Evolutionary conservation across 495 filamentous ascomycete species (phyloP), one percentile per base, ranked within the genome.

Genomic region (Extremus antarcticus): DNA sequence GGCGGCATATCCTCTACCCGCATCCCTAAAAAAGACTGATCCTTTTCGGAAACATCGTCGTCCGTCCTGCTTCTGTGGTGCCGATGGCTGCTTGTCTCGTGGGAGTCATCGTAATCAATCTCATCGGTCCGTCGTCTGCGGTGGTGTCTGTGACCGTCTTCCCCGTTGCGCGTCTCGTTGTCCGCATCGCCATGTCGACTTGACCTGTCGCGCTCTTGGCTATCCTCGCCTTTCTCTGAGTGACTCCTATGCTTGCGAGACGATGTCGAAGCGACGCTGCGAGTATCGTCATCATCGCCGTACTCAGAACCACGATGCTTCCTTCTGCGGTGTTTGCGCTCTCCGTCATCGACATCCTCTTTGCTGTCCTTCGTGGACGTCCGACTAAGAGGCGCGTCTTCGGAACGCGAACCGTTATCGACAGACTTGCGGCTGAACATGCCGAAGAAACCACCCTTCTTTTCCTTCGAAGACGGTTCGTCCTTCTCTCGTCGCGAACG

Each of bases 1-100:
- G 62, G 68, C 67, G 61, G 63, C 58, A 63, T 53, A 59, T 65
- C 66, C 69, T 68, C 70, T 67, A 65, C 70, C 70, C 70, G 65
- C 56, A 63, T 59, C 51, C 60, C 70, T 72, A 71, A 71, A 71
- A 72, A 72, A 72, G 70, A 70, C 62, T 63, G 57, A 46, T 70
- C 58, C 25, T 63, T 55, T 4, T 62, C 60, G 43, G 48, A 43
- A 23, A 40, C 47, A 38, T 47, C 59, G 17, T 58, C 58, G 25
- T 56, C 61, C 29, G 51, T 55, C 43, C 41, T 48, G 15, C 32
- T 48, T 23, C 53, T 25, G 23, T 29, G 47, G 23, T 32, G 21
- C 2, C 22, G 47, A 11, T 32, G 23, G 25, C 47, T 32, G 10
- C 16, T 38, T 8, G 22, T 50, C 17, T 50, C 25, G 23, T 25